Evolutionary conservation across 345 rosid genomes (phyloP).

Genomic region (Aquilaria yunnanensis): DNA sequence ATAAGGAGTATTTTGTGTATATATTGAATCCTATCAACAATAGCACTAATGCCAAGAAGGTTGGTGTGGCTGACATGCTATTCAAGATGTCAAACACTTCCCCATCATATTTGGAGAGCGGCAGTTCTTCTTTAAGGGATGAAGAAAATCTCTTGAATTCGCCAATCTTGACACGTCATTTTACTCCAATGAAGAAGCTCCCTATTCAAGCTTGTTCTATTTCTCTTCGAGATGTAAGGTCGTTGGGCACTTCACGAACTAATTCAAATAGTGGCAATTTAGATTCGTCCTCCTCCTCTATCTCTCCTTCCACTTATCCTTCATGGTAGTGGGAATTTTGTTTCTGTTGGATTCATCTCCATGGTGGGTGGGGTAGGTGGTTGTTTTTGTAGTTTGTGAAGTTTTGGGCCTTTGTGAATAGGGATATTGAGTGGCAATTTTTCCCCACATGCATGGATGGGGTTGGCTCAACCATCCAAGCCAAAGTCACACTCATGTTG

Average conservation of each 20-base stretch:
- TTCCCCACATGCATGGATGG: conserved; percentile 16
- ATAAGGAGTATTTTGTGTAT: conserved; percentile 42
- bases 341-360: not conserved
- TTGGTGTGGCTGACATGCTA: conserved; percentile 35
- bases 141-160: not conserved
- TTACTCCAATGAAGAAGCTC: conserved; percentile 83
- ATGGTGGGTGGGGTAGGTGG: too few species aligned
- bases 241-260: conserved; percentile 47
- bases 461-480: conserved; percentile 18
- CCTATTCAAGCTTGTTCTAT: conserved; percentile 74
- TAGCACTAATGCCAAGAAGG: conserved; percentile 23
- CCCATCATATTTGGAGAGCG: conserved; percentile 55
- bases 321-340: conserved; percentile 51
- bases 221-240: conserved; percentile 47
- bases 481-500: conserved; percentile 21
- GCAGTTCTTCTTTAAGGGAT: conserved; percentile 23
- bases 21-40: conserved; percentile 87
- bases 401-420: conserved; percentile 17
- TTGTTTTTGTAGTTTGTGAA: not conserved
- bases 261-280: conserved; percentile 49
- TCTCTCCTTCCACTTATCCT: conserved; percentile 71
- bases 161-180: conserved; percentile 40
- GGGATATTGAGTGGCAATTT: conserved; percentile 1
- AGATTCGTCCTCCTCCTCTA: conserved; percentile 57
- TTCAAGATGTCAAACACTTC: conserved; percentile 81